Evolutionary conservation across 78 protist species (phyloP).

Genomic region (Dictyostelium citrinum): DNA sequence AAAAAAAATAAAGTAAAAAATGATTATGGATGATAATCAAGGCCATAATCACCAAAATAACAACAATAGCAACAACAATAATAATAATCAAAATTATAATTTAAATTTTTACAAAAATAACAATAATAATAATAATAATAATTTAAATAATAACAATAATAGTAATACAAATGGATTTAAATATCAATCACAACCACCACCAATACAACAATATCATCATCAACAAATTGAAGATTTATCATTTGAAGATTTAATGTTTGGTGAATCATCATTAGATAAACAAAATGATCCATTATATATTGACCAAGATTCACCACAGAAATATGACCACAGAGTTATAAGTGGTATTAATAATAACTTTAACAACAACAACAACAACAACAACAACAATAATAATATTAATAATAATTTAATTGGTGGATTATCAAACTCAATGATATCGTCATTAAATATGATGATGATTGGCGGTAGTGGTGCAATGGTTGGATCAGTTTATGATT

Average conservation of each 20-base stretch:
- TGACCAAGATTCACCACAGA: background rate
- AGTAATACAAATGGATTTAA: background rate
- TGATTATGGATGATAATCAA: background rate
- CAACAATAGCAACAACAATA: background rate
- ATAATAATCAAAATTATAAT: background rate
- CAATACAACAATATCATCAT: background rate
- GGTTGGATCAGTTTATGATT: background rate
- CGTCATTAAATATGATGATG: background rate
- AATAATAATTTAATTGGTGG: background rate
- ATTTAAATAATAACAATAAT: background rate
- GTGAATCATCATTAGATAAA: slow-evolving; percentile 19
- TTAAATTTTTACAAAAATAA: background rate
- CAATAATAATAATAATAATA: background rate
- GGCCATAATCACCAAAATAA: background rate
- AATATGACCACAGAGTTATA: background rate
- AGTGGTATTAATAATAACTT: background rate
- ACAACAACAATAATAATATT: background rate
- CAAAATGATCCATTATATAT: background rate
- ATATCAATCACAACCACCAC: background rate
- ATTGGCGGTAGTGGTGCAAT: background rate
- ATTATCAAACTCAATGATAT: background rate
- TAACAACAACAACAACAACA: background rate
- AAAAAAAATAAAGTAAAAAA: background rate
- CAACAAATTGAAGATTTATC: slow-evolving; percentile 55
- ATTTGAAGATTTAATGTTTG: slow-evolving; percentile 68